Base-by-base conservation (phyloP, 495 filamentous ascomycete species). In the Xylaria curta region DNA sequence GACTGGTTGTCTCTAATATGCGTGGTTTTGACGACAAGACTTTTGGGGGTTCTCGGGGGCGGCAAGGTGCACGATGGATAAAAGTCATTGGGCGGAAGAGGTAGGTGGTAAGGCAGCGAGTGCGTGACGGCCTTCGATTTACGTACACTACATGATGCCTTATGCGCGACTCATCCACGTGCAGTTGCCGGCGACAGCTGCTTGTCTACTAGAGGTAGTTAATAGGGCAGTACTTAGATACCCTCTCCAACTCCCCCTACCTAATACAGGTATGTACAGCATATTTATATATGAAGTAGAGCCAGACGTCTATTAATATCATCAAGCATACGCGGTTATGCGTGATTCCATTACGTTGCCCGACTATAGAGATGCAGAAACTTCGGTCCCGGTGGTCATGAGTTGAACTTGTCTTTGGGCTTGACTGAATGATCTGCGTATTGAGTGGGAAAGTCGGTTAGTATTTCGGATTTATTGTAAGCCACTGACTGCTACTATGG, bases 111-210 rank as follows among this genome's bases (percentile, higher is more conserved):
- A 67, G 49, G 65, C 49, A 40, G 65, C 12, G 49, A 56, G 36
- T 38, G 31, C 6, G 56, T 60, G 60, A 31, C 44, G 49, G 31
- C 40, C 44, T 17, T 28, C 62, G 24, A 26, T 65, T 65, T 65
- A 46, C 42, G 15, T 53, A 36, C 28, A 53, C n/a, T 24, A 47
- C 61, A 63, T 64, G n/a, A 66, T 10, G 46, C 44, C 63, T 36
- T 53, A 67, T 54, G 64, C 64, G 28, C 15, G 12, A 49, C 24
- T 38, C 66, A 24, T 54, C 51, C 66, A 69, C 66, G 64, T 67
- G 66, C 54, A 69, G 40, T 49, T 42, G 19, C 51, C 53, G 17
- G 65, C 19, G 51, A 19, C 47, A 42, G 47, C 47, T 58, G 65
- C 38, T 9, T 42, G 38, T 13, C 38, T 42, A 10, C 38, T 21